Evolutionary conservation across 306 rosid genomes (phyloP), one percentile per base, ranked within the genome.

Genomic region (Hippophae tibetana): DNA sequence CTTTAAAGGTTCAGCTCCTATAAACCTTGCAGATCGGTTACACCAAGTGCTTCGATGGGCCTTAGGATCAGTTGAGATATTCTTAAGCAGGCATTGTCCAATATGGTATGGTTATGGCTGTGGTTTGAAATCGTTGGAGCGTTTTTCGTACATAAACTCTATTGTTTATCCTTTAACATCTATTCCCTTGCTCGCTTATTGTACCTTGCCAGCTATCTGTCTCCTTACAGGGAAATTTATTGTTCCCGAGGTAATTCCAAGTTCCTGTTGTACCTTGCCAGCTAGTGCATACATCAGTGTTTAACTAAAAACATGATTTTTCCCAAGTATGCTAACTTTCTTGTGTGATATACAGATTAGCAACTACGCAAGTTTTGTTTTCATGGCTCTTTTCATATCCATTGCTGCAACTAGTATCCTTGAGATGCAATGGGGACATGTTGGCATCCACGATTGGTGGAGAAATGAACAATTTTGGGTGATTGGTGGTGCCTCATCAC

Each of bases 21-120:
- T 86, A 61, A 89, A 89, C 57, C 81, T 89, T 61, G 83, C 97
- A 0, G 97, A 89, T 73, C 87, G 97, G 74, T 65, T 89, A 46
- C 89, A 89, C 72, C 97, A 89, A 70, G 97, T 89, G 48, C 97
- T 89, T 46, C 89, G 97, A 1, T 89, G 97, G 97, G 97, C 97
- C 8, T 80, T 89, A 64, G 97, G 97, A 55, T 89, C 97, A 1
- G 97, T 89, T 70, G 97, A 89, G 81, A 89, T 89, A 44, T 56
- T 89, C 43, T 64, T 89, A 42, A 89, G 97, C 58, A 79, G 83
- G 77, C 95, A 89, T 58, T 89, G 97, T 31, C 97, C 97, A 7
- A 75, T 89, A 52, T 89, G 97, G 97, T 89, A 89, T 57, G 97
- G 97, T 50, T 89, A 89, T 44, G 95, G 95, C 6, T 83, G 97